Base-by-base conservation (phyloP, 1,284 basidiomycete species). In the Trametes polyzona region DNA sequence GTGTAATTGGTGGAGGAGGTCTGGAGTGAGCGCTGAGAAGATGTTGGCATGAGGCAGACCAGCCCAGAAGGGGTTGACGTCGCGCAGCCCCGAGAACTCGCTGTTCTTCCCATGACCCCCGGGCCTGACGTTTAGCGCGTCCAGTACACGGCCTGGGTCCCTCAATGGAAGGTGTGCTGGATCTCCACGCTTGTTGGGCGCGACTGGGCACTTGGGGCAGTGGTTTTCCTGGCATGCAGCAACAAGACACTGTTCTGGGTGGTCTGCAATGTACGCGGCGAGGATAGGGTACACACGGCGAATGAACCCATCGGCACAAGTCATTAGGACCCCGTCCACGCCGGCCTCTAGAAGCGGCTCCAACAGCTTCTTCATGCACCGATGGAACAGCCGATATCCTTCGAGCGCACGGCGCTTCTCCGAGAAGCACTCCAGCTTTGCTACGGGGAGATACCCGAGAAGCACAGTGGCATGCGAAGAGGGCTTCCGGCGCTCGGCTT, bases 251-350 rank as follows among this genome's bases (percentile, higher is more conserved):
- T 80, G 79, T 57, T 82, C 77, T 0, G 77, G 78, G 52, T 76
- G 75, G 58, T 81, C 77, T 6, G 74, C 73, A 16, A 78, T 63
- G 54, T 78, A 78, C 0, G 74, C 74, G 0, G 74, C 74, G 4
- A 80, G 62, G 26, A 78, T 69, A 0, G 74, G 74, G 49, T 61
- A 71, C 6, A 74, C 64, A 0, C 30, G 56, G 0, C 74, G 69
- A 7, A 71, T 44, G 0, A 47, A 47, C 0, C 74, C 73, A 64
- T 81, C 76, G 0, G 71, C 64, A 41, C 77, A 76, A 0, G 58
- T 47, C 61, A 73, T 65, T 0, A 66, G 35, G 1, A 76, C 69
- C 3, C 78, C 78, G 6, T 65, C 54, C 7, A 56, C 53, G 0
- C 74, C 75, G 2, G 75, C 72, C 6, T 67, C 51, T 1, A 69